phyloP scores from a whole-genome alignment of 163 green algal species.

The Trebouxia gelatinosa region DNA sequence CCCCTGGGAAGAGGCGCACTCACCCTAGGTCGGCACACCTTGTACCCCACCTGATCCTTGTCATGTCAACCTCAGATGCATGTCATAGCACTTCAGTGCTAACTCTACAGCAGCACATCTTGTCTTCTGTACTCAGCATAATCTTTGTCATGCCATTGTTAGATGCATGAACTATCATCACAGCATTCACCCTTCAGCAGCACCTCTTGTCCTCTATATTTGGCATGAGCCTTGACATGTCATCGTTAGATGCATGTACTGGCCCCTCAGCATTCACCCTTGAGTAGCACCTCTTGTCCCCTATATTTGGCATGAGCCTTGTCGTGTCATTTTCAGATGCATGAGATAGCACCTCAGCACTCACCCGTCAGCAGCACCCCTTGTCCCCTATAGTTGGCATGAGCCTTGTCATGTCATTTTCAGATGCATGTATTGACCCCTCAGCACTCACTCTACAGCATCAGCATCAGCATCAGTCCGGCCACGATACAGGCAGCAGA shows the following conservation, averaged over 20 bases:
- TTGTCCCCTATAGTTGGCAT: not conserved
- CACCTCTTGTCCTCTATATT: not conserved
- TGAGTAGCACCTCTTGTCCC: not conserved
- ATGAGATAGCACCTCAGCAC: not conserved
- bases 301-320: not conserved
- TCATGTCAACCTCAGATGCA: not conserved
- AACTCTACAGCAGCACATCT: not conserved
- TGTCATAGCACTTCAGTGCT: not conserved
- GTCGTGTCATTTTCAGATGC: not conserved
- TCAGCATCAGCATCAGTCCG: too few relatives aligned
- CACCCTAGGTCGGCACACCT: slow-evolving; percentile 62
- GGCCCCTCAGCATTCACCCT: not conserved
- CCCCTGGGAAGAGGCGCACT: slow-evolving; percentile 84
- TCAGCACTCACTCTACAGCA: too few relatives aligned
- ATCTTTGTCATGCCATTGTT: not conserved
- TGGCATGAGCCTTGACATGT: not conserved
- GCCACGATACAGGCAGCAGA: too few relatives aligned
- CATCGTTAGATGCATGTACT: not conserved
- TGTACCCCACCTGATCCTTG: not conserved
- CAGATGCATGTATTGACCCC: not conserved
- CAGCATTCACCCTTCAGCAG: not conserved
- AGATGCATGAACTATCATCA: not conserved
- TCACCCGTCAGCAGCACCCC: too few relatives aligned
- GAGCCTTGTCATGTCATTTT: not conserved
- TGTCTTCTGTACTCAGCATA: not conserved